Evolutionary conservation across 176 grass and related monocot species (phyloP), one percentile per base, ranked within the genome.

Genomic region (Eleusine coracana): DNA sequence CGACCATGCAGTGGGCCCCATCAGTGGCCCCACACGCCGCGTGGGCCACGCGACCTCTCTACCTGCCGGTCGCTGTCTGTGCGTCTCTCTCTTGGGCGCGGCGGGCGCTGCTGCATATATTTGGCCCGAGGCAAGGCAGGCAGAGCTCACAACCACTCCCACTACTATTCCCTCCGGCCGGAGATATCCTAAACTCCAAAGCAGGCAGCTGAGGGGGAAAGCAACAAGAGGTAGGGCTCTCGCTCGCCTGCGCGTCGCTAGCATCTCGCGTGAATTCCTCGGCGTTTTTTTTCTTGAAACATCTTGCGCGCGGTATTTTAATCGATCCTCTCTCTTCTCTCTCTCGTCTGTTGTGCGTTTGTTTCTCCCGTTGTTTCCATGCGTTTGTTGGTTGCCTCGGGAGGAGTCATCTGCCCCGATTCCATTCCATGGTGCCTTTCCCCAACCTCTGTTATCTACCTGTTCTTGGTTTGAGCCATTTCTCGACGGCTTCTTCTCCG

Each of bases 211-310:
- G 46, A 82, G 48, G 48, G 14, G 48, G 48, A 50, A 50, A 50
- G 48, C 48, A 50, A 89, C 88, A 89, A 87, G 85, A 28, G 78
- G 66, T 89, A 89, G 83, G 88, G 78, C 54, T 89, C 23, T 89
- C 23, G 63, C 23, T 65, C 45, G 36, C 70, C n/a, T 20, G 13
- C 50, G 12, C 5, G 15, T 52, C 17, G 21, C n/a, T 68, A 29
- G 68, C 52, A 36, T 25, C 39, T 34, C 39, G 40, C 8, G 48
- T 44, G 25, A 73, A 86, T 74, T 44, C 66, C 56, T 55, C 61
- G 25, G 16, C 23, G 12, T 37, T 76, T 73, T 17, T 86, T 42
- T 8, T 13, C 48, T 50, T 46, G 9, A 46, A 46, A 46, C 44
- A 46, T 46, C 10, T 50, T 50, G 48, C 25, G 25, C 25, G 25